A percentile compares a stretch with the other conserved stretches of the same genome.
Conservation (phyloP, 2,329 filamentous ascomycete species). For the Helminthosporium solani region DNA sequence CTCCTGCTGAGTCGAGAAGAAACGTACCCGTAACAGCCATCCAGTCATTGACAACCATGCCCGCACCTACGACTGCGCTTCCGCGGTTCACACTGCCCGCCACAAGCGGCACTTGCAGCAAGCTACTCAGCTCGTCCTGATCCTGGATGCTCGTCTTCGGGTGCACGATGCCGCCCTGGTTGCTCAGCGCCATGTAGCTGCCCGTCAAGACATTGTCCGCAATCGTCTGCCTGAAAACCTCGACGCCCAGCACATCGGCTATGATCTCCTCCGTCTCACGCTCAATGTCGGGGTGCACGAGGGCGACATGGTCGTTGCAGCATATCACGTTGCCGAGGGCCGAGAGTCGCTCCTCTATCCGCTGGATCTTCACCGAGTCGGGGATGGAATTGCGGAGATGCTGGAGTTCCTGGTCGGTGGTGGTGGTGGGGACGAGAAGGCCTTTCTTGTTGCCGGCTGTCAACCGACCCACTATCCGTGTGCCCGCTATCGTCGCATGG, state of each 20-base stretch:
- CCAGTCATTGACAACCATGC: constrained; percentile 98
- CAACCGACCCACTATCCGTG: constrained; percentile 90
- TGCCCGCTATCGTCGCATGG: constrained; percentile 94
- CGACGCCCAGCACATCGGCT: constrained; percentile 85
- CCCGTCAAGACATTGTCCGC: constrained; percentile 96
- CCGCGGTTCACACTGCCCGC: constrained; percentile 93
- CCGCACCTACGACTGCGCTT: constrained; percentile 90
- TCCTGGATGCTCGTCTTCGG: constrained; percentile 97
- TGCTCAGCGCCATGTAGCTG: constrained; percentile 93
- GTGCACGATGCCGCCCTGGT: constrained; percentile 95
- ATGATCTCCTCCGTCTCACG: constrained; percentile 99
- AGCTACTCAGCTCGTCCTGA: constrained; percentile 91
- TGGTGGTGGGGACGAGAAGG: constrained; percentile 91
- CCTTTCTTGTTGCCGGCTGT: constrained; percentile 96
- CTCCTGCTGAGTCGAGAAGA: not conserved
- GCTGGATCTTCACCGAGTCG: constrained; percentile 88
- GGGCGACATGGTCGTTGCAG: constrained; percentile 92
- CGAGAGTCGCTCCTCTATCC: constrained; percentile 94
- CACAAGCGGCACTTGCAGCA: constrained; percentile 93
- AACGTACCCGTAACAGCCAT: constrained; percentile 71
- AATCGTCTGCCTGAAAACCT: constrained; percentile 91
- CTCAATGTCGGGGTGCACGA: constrained; percentile 94
- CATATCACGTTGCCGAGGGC: constrained; percentile 97
- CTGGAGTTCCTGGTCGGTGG: constrained; percentile 96
- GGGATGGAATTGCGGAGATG: constrained; percentile 94